A percentile compares a stretch with the other conserved stretches of the same genome.
Evolutionary conservation across 108 stramenopile species (phyloP).

Genomic region (Fistulifera solaris): DNA sequence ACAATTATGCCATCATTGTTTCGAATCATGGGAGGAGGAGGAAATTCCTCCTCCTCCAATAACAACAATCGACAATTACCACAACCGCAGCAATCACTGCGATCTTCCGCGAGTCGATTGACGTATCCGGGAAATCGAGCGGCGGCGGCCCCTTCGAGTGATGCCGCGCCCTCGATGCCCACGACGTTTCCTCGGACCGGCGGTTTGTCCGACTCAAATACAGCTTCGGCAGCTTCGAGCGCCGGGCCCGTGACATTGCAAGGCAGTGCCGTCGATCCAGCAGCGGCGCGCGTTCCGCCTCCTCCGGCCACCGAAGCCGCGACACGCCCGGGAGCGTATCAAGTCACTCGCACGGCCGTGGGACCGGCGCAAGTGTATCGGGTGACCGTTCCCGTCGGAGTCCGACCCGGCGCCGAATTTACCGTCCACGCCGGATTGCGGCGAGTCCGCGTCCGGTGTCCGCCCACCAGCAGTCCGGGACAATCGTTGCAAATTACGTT

Average conservation of each 20-base stretch:
- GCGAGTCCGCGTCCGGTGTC: constrained; percentile 74
- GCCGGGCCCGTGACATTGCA: neutral
- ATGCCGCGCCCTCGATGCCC: neutral
- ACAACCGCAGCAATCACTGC: neutral
- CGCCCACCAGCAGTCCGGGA: constrained; percentile 54
- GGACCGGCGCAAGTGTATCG: constrained; percentile 73
- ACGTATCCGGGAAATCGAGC: constrained; percentile 20
- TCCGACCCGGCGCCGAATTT: constrained; percentile 65
- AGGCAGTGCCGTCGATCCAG: constrained; percentile 2
- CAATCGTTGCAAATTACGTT: constrained; percentile 72
- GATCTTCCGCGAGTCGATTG: neutral
- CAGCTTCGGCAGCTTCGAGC: neutral
- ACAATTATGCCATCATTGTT: constrained; percentile 28
- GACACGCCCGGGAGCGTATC: constrained; percentile 48
- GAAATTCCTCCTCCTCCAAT: constrained; percentile 8
- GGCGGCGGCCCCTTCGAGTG: constrained; percentile 2
- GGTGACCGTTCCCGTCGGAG: constrained; percentile 65
- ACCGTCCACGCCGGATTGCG: constrained; percentile 59
- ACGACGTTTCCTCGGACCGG: neutral
- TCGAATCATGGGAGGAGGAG: constrained; percentile 25
- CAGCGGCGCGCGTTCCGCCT: neutral
- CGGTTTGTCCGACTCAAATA: constrained; percentile 1
- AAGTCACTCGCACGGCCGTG: constrained; percentile 38
- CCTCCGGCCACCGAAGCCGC: neutral
- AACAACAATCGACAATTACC: constrained; percentile 1